Conservation (phyloP, 2,329 filamentous ascomycete genomes). For the Colletotrichum orchidophilum region DNA sequence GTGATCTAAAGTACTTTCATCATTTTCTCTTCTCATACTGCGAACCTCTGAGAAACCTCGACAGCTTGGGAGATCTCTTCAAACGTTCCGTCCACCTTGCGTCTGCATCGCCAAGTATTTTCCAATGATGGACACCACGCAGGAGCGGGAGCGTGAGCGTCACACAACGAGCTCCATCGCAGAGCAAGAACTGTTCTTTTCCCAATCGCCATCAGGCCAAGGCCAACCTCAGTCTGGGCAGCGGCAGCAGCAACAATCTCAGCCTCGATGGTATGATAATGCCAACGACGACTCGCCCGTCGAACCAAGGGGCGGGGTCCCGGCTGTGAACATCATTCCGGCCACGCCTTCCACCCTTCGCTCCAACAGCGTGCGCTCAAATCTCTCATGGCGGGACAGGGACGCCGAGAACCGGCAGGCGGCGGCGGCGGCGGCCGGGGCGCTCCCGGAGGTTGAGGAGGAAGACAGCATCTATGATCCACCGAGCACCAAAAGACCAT, state of each 20-base stretch:
- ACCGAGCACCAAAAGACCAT: neutral
- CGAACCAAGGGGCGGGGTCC: conserved; percentile 23
- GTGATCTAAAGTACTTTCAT: neutral
- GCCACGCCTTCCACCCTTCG: conserved; percentile 28
- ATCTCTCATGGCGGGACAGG: conserved; percentile 15
- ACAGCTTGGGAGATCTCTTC: neutral
- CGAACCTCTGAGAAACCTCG: neutral
- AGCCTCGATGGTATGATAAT: conserved; percentile 22
- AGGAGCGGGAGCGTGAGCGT: conserved; percentile 16
- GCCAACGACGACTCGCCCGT: conserved; percentile 24
- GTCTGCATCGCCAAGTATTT: neutral
- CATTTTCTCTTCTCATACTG: neutral
- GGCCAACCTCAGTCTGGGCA: conserved; percentile 13
- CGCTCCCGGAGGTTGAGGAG: conserved; percentile 22
- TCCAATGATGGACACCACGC: conserved; percentile 22
- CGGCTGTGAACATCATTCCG: conserved; percentile 29
- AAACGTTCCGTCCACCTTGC: neutral
- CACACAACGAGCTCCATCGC: conserved; percentile 28
- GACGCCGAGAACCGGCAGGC: conserved; percentile 14
- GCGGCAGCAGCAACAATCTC: conserved; percentile 22
- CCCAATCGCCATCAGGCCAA: conserved; percentile 5
- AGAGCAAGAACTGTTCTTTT: conserved; percentile 27
- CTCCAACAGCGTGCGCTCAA: conserved; percentile 30
- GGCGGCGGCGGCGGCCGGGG: neutral
- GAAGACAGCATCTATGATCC: conserved; percentile 27